Evolutionary conservation across 2,329 filamentous ascomycete genomes (phyloP).

Genomic region (Fusarium sp.): DNA sequence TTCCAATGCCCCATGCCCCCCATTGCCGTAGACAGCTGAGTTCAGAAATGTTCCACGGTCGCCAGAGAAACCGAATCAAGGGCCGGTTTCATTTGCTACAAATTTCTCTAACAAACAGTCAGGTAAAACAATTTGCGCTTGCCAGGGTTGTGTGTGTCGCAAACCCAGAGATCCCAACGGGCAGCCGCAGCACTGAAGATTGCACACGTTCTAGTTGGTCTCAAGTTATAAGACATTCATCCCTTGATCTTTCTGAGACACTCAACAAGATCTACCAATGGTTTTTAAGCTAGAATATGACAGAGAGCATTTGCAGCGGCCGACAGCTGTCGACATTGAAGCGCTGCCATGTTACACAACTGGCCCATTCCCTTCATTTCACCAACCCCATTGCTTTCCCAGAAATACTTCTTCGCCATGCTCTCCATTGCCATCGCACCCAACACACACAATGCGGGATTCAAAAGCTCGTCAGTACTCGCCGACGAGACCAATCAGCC

Average conservation of each 20-base stretch:
- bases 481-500: background rate
- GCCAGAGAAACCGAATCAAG: background rate
- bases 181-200: background rate
- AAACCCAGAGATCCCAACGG: background rate
- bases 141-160: background rate
- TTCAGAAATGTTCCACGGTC: background rate
- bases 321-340: background rate
- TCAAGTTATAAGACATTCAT: background rate
- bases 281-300: too few relatives aligned
- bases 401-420: background rate
- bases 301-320: background rate
- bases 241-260: too few relatives aligned
- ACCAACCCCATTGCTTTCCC: background rate
- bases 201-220: background rate
- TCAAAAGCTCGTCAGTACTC: background rate
- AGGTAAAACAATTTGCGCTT: background rate
- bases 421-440: background rate
- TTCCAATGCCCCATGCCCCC: background rate
- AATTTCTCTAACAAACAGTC: background rate
- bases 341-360: background rate
- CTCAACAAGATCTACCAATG: too few relatives aligned
- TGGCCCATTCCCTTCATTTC: background rate
- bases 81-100: too few relatives aligned
- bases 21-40: background rate
- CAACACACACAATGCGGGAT: background rate